Conservation (phyloP, 2,329 filamentous ascomycete genomes). For the Aspergillus persii region DNA sequence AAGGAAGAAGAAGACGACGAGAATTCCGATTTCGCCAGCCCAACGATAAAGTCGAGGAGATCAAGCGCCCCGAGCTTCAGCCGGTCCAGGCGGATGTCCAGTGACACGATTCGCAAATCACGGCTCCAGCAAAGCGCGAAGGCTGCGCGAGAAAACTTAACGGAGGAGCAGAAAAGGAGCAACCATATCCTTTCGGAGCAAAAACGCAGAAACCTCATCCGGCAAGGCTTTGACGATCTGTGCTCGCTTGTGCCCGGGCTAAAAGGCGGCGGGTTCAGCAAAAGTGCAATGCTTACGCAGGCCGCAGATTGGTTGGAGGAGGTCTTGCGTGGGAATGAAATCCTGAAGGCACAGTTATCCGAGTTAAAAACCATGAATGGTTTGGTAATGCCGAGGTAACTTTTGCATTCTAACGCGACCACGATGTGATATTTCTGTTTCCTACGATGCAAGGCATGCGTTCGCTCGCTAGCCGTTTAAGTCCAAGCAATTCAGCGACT, state of each 20-base stretch:
- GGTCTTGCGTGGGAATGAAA: conserved; percentile 66
- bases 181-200: conserved; percentile 89
- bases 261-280: conserved; percentile 72
- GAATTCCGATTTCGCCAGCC: conserved; percentile 34
- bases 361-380: conserved; percentile 43
- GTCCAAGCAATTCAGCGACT: conserved; percentile 27
- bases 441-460: not conserved
- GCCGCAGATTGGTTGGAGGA: conserved; percentile 76
- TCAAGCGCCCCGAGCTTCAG: conserved; percentile 43
- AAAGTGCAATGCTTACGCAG: conserved; percentile 74
- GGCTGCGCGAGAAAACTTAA: conserved; percentile 58
- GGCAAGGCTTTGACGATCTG: conserved; percentile 79
- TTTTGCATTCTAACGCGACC: conserved; percentile 16
- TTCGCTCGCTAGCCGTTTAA: conserved; percentile 1
- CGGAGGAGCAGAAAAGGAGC: conserved; percentile 75
- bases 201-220: conserved; percentile 77
- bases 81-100: conserved; percentile 33
- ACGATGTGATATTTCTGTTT: conserved; percentile 17
- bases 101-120: conserved; percentile 37
- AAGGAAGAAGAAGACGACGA: conserved; percentile 46
- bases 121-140: conserved; percentile 31
- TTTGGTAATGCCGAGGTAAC: conserved; percentile 36
- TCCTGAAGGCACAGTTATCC: conserved; percentile 55
- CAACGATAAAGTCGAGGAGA: conserved; percentile 45
- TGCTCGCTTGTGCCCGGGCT: conserved; percentile 72